A percentile compares a stretch with the other conserved stretches of the same genome.
Evolutionary conservation across 2,329 filamentous ascomycete species (phyloP).

Genomic region (Aspergillus sp.): DNA sequence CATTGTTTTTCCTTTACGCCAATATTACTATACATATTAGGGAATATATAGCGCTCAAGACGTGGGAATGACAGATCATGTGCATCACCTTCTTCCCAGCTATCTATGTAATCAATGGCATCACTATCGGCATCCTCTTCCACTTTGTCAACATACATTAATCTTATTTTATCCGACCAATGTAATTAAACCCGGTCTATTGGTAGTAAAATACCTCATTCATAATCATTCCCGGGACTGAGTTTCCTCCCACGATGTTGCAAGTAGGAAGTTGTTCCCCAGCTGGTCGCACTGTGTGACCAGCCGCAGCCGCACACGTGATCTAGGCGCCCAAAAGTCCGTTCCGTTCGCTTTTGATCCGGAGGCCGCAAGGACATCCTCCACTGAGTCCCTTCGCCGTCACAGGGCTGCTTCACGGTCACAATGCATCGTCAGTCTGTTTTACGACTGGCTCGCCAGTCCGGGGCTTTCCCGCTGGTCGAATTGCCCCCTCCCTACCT

Average conservation of each 20-base stretch:
- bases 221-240: not conserved
- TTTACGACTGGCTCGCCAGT: slow-evolving; percentile 36
- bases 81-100: not conserved
- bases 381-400: slow-evolving; percentile 10
- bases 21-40: not conserved
- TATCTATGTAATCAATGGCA: not conserved
- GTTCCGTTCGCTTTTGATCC: slow-evolving; percentile 17
- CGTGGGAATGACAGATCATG: not conserved
- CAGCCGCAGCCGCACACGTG: slow-evolving; percentile 26
- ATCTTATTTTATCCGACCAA: not conserved
- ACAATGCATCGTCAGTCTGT: slow-evolving; percentile 43
- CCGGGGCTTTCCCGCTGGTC: slow-evolving; percentile 34
- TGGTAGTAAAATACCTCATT: not conserved
- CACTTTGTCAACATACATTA: not conserved
- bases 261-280: not conserved
- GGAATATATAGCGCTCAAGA: not conserved
- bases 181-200: not conserved
- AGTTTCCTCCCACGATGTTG: not conserved
- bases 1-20: not conserved
- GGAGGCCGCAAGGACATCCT: slow-evolving; percentile 20
- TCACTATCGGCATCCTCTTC: not conserved
- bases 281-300: not conserved
- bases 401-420: slow-evolving; percentile 16
- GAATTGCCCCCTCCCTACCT: slow-evolving; percentile 49
- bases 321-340: slow-evolving; percentile 24